Evolutionary conservation across 1,139 yeast genomes (phyloP).

Genomic region (Candida buenavistaensis): DNA sequence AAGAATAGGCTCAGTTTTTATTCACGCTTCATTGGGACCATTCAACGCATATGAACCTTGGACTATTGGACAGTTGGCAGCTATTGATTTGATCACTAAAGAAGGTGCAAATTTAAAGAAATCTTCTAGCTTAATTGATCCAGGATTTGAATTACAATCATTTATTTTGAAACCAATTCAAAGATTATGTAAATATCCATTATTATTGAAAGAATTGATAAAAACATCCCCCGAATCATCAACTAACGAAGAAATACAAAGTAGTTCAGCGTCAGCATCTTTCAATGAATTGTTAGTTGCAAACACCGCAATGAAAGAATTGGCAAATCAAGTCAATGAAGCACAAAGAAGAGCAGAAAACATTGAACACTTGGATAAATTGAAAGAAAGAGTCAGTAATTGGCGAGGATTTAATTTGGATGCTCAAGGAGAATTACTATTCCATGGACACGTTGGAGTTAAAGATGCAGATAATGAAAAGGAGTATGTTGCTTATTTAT

Average conservation of each 20-base stretch:
- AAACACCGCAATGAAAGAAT: constrained; percentile 55
- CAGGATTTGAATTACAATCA: constrained; percentile 86
- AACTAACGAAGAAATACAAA: constrained; percentile 17
- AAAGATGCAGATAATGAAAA: constrained; percentile 76
- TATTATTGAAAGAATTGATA: constrained; percentile 71
- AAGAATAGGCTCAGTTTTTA: constrained; percentile 83
- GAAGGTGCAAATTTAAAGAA: constrained; percentile 59
- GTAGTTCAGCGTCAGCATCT: constrained; percentile 44
- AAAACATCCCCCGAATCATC: constrained; percentile 49
- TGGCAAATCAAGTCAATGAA: constrained; percentile 89
- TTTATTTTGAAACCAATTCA: constrained; percentile 93
- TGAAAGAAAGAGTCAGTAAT: constrained; percentile 73
- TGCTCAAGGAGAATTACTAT: constrained; percentile 82
- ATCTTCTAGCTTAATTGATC: constrained; percentile 67
- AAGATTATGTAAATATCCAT: constrained; percentile 89
- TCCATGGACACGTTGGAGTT: constrained; percentile 77
- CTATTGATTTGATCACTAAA: constrained; percentile 73
- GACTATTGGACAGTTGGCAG: constrained; percentile 83
- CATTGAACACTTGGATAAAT: constrained; percentile 64
- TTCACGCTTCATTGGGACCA: constrained; percentile 74
- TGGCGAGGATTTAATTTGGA: constrained; percentile 92
- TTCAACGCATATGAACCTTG: constrained; percentile 89
- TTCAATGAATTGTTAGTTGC: constrained; percentile 73
- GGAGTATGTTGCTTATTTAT: constrained; percentile 86
- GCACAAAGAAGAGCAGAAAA: constrained; percentile 93